A percentile compares a stretch with the other conserved stretches of the same genome.
Evolutionary conservation across 768 basidiomycete species (phyloP).

Genomic region (Neoboletus brunneissimus): DNA sequence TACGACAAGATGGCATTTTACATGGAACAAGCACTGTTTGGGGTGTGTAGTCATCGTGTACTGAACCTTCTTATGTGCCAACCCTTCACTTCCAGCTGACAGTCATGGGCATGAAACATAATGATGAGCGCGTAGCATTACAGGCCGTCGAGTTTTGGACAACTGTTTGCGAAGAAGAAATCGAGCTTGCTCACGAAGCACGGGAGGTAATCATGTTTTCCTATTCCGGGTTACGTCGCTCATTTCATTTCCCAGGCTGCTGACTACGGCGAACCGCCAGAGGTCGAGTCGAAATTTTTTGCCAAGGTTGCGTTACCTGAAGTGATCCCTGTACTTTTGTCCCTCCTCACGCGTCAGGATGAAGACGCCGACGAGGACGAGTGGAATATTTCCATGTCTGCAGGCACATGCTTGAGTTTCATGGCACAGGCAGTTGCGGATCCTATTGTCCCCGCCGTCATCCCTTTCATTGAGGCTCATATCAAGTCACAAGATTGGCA

Average conservation of each 20-base stretch:
- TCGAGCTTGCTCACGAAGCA: slow-evolving; percentile 86
- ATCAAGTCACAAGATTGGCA: slow-evolving; percentile 94
- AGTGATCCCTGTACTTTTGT: slow-evolving; percentile 88
- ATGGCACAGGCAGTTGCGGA: slow-evolving; percentile 91
- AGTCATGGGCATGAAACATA: slow-evolving; percentile 95
- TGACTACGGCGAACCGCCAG: slow-evolving; percentile 85
- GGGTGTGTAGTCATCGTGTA: slow-evolving; percentile 52
- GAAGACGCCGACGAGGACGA: slow-evolving; percentile 98
- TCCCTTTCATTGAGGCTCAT: slow-evolving; percentile 97
- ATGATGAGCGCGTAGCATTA: slow-evolving; percentile 85
- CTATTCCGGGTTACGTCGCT: neutral
- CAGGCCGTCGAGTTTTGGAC: slow-evolving; percentile 99
- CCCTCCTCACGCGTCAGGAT: slow-evolving; percentile 87
- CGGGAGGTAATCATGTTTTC: slow-evolving; percentile 62
- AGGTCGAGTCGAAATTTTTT: slow-evolving; percentile 84
- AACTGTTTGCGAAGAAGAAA: slow-evolving; percentile 96
- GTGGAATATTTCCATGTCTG: slow-evolving; percentile 98
- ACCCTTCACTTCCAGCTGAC: slow-evolving; percentile 61
- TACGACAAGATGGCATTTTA: slow-evolving; percentile 99
- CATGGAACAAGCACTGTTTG: slow-evolving; percentile 98
- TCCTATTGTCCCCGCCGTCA: slow-evolving; percentile 85
- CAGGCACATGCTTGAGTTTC: slow-evolving; percentile 84
- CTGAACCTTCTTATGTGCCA: slow-evolving; percentile 5
- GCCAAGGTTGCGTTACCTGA: slow-evolving; percentile 94
- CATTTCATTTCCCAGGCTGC: slow-evolving; percentile 54